Evolutionary conservation across 2,329 filamentous ascomycete genomes (phyloP).

Genomic region (Trichoderma sp.): DNA sequence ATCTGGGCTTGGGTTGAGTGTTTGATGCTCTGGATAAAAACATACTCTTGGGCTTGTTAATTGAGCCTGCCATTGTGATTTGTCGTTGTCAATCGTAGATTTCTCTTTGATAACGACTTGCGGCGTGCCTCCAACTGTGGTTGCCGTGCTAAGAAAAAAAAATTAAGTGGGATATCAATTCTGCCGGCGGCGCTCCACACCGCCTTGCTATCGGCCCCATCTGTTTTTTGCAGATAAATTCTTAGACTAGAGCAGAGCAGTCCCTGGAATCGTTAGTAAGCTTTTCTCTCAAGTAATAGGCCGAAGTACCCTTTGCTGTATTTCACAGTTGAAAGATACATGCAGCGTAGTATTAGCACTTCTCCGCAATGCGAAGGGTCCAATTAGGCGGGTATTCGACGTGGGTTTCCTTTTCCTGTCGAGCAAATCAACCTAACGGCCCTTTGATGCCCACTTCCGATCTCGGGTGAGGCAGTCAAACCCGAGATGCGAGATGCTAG

Average conservation of each 20-base stretch:
- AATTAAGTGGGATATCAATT: slow-evolving; percentile 41
- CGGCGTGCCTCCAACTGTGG: slow-evolving; percentile 2
- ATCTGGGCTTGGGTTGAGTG: neutral
- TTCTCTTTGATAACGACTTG: slow-evolving; percentile 11
- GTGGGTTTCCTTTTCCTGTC: slow-evolving; percentile 1
- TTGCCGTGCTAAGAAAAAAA: slow-evolving; percentile 29
- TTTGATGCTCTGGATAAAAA: neutral
- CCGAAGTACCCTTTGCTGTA: neutral
- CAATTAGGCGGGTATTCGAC: neutral
- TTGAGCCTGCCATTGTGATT: slow-evolving; percentile 50
- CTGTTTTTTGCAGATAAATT: neutral
- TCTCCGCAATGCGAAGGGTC: neutral
- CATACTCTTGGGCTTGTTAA: slow-evolving; percentile 56
- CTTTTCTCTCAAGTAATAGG: neutral
- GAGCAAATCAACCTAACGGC: neutral
- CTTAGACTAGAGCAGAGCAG: neutral
- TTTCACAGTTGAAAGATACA: neutral
- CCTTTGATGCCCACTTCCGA: neutral
- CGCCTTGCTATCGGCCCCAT: slow-evolving; percentile 28
- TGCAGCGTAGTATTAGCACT: neutral
- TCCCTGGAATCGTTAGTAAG: neutral
- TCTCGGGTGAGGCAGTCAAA: neutral
- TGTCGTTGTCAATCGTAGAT: neutral
- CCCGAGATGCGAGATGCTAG: neutral
- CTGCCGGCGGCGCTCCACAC: slow-evolving; percentile 35